These are phyloP conservation scores for Metschnikowia lachancei DNA, from an alignment of 805 yeast species.

Conservation along the genomic window DNA sequence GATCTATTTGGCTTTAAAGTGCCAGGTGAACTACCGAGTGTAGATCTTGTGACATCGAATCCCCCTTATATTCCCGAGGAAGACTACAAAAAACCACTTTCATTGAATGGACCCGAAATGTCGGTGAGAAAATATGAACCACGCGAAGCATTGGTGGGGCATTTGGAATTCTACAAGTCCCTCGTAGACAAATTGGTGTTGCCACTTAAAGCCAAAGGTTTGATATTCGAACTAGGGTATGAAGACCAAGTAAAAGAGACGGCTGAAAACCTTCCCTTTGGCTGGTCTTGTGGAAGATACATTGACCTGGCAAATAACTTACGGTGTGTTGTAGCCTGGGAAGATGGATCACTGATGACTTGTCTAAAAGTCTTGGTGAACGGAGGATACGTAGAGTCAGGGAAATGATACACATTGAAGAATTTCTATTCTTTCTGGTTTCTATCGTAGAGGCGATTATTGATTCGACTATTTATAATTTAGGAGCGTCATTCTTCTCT, in stretches of 20 bases:
- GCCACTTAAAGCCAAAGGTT: constrained; percentile 46
- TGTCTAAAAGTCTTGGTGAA: constrained; percentile 2
- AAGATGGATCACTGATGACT: constrained; percentile 20
- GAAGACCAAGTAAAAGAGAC: constrained; percentile 52
- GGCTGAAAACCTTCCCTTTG: constrained; percentile 17
- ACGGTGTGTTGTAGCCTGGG: constrained; percentile 68
- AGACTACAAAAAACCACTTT: constrained; percentile 39
- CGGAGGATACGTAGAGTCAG: neutral
- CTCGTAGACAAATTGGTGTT: constrained; percentile 47
- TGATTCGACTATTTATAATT: neutral
- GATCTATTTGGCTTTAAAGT: constrained; percentile 10
- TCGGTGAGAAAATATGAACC: constrained; percentile 82
- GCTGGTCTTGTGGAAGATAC: constrained; percentile 51
- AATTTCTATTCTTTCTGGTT: no score
- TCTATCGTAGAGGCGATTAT: no score
- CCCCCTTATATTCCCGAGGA: constrained; percentile 78
- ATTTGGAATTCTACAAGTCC: constrained; percentile 63
- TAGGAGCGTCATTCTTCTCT: neutral
- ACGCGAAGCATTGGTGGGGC: constrained; percentile 71
- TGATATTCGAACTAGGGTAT: constrained; percentile 78
- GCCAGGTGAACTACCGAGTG: constrained; percentile 6
- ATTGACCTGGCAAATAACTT: constrained; percentile 51
- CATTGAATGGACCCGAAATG: constrained; percentile 45
- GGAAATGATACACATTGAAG: neutral
- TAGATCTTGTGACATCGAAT: constrained; percentile 70